phyloP scores from a whole-genome alignment of 2,329 filamentous ascomycete genomes.

The Colletotrichum sp. region DNA sequence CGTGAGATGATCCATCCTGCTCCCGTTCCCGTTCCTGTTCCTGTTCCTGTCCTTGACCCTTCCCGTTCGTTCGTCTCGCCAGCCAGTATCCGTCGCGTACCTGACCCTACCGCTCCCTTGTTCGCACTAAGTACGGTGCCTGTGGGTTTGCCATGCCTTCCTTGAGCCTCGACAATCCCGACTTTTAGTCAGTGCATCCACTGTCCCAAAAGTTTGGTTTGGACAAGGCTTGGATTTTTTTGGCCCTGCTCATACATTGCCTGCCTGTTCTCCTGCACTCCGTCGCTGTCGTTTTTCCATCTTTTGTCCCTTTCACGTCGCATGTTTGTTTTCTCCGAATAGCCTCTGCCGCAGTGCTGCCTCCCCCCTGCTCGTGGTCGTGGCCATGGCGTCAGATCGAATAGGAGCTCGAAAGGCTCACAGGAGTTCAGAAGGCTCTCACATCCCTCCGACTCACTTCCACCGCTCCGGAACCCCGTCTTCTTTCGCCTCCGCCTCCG shows the following conservation, averaged over 20 bases:
- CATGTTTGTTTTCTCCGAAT: constrained; percentile 4
- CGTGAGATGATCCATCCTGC: background rate
- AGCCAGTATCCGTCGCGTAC: background rate
- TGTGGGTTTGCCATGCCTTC: constrained; percentile 21
- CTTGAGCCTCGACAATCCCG: constrained; percentile 18
- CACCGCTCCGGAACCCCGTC: background rate
- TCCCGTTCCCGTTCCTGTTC: background rate
- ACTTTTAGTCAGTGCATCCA: constrained; percentile 23
- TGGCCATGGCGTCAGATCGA: constrained; percentile 22
- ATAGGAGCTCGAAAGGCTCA: constrained; percentile 23
- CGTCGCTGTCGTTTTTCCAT: background rate
- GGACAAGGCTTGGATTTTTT: background rate
- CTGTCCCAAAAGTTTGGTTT: constrained; percentile 19
- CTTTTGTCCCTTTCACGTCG: background rate
- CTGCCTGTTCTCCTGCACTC: background rate
- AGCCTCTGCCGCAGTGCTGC: background rate
- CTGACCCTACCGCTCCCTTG: background rate
- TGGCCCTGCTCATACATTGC: background rate
- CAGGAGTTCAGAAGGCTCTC: constrained; percentile 25
- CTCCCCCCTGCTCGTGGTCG: constrained; percentile 11
- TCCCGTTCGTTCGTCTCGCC: background rate
- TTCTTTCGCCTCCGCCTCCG: background rate
- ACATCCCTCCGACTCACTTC: constrained; percentile 13
- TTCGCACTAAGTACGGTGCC: constrained; percentile 11
- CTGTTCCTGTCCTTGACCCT: background rate